Evolutionary conservation across 2,329 filamentous ascomycete species (phyloP), one percentile per base, ranked within the genome.

Genomic region (Fusarium sacchari): DNA sequence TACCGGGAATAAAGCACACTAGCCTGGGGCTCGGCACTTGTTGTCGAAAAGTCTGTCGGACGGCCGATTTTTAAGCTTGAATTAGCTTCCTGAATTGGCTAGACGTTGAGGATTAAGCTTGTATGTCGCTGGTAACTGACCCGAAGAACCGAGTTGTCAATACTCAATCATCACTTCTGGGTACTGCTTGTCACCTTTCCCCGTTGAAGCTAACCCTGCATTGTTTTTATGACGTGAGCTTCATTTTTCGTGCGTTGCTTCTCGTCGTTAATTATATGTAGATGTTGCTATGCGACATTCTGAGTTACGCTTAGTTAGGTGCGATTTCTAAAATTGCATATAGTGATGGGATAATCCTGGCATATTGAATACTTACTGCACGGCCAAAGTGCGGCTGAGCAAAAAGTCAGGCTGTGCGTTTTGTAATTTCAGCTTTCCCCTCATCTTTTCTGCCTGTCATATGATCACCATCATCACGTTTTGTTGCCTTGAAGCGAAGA

Each of bases 391-490:
- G 34, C 24, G 50, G 34, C 50, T 53, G 50, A 53, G 1, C 2
- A 0, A 22, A 6, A 1, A 28, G 7, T 10, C 24, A 18, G 50
- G 24, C 24, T 37, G 34, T 26, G 49, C 18, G 0, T 5, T 3
- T 52, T 6, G 49, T 3, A 24, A 11, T 28, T 37, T 53, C 50
- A 53, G 14, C 24, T 28, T n/a, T 5, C 50, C 32, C 50, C 50
- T 37, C 32, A 37, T 28, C 14, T 37, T 1, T 13, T 0, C 9
- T 28, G 9, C 18, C 4, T 17, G 13, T 6, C 49, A 1, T 37
- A 20, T 26, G 3, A 17, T 26, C 9, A 17, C 0, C 6, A 36
- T 11, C 3, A 7, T 15, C 32, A 1, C 15, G 0, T 20, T 8
- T 8, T 22, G 3, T 15, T 11, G 6, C 18, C 13, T 1, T 3